Conservation (phyloP, 306 rosid genomes). For the Mucuna pruriens region DNA sequence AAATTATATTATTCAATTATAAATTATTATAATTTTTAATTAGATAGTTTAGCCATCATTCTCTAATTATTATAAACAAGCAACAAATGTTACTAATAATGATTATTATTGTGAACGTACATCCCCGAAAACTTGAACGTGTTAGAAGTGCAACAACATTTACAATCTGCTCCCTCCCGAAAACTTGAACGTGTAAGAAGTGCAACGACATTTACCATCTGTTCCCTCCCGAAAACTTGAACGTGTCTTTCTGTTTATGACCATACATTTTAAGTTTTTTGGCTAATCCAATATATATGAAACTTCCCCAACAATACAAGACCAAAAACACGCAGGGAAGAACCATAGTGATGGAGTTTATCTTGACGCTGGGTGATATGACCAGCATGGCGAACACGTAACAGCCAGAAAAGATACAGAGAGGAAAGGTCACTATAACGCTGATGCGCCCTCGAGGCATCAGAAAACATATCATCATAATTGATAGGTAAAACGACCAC, state of each 20-base stretch:
- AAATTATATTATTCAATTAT: too few species aligned
- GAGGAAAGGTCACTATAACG: constrained; percentile 16
- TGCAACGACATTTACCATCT: constrained; percentile 2
- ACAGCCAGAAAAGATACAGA: constrained; percentile 17
- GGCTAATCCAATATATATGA: neutral
- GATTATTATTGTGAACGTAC: too few species aligned
- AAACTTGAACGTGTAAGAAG: neutral
- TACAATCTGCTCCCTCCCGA: constrained; percentile 31
- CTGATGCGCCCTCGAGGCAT: constrained; percentile 41
- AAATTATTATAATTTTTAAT: too few species aligned
- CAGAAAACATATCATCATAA: constrained; percentile 35
- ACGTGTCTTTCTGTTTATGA: neutral
- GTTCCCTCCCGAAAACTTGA: constrained; percentile 26
- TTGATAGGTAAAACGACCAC: neutral
- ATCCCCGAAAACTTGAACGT: too few species aligned
- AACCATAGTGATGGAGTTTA: neutral
- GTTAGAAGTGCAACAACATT: too few species aligned
- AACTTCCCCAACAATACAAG: neutral
- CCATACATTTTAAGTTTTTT: constrained; percentile 7
- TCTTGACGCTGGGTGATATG: constrained; percentile 3
- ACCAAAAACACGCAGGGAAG: neutral
- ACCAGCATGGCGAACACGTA: constrained; percentile 26
- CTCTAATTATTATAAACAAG: too few species aligned
- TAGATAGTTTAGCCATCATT: too few species aligned
- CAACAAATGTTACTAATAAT: too few species aligned